These are phyloP conservation scores for Paecilomyces dactylethromorphus DNA, from an alignment of 2,329 filamentous ascomycete genomes.

Conservation along the genomic window DNA sequence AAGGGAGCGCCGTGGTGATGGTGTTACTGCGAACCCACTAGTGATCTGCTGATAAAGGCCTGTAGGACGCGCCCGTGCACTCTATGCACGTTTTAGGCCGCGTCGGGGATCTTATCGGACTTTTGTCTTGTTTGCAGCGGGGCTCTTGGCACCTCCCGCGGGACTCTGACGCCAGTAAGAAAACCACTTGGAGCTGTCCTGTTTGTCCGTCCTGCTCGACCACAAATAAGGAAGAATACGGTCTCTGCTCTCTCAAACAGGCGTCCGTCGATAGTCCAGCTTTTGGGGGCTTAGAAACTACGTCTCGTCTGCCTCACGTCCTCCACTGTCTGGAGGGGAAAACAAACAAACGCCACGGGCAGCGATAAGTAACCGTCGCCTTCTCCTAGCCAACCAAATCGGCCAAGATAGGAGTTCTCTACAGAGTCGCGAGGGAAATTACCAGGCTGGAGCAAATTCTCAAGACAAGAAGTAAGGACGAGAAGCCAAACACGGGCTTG, in stretches of 20 bases:
- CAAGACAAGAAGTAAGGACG: background rate
- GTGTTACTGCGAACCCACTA: background rate
- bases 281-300: background rate
- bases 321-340: background rate
- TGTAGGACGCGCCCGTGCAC: background rate
- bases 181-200: background rate
- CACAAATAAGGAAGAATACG: background rate
- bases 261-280: background rate
- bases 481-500: background rate
- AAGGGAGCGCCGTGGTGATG: conserved; percentile 13
- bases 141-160: conserved; percentile 4
- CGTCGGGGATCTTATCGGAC: background rate
- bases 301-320: background rate
- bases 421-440: background rate
- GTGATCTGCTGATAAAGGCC: background rate
- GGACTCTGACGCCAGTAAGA: background rate
- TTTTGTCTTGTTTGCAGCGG: conserved; percentile 8
- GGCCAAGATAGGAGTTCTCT: background rate
- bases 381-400: background rate
- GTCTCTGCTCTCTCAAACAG: background rate
- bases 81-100: background rate
- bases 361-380: background rate
- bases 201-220: background rate
- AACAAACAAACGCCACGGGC: background rate
- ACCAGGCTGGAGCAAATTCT: background rate